phyloP scores from a whole-genome alignment of 176 grass and related monocot genomes.

The Zoysia pacifica region DNA sequence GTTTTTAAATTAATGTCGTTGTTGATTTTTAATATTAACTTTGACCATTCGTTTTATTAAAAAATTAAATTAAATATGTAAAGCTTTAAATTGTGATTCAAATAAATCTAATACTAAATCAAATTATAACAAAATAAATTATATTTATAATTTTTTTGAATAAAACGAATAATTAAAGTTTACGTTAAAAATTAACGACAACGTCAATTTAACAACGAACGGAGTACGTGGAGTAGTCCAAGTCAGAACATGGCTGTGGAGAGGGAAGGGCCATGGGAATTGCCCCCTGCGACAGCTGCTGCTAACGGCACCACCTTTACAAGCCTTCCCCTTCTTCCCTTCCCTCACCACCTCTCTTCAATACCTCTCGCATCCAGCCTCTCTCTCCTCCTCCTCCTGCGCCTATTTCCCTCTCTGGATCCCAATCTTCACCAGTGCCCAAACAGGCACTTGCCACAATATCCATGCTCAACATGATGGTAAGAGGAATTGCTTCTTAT shows the following conservation, averaged over 20 bases:
- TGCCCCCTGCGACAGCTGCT: slow-evolving; percentile 38
- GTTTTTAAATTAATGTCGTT: no score
- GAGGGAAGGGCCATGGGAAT: slow-evolving; percentile 35
- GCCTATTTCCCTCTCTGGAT: slow-evolving; percentile 40
- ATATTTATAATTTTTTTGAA: no score
- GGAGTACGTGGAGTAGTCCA: not conserved
- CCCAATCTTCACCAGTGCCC: slow-evolving; percentile 31
- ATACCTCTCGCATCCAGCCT: slow-evolving; percentile 28
- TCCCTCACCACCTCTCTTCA: slow-evolving; percentile 36
- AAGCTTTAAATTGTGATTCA: no score
- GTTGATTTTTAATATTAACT: no score
- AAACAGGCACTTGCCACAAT: slow-evolving; percentile 31
- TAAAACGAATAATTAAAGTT: no score
- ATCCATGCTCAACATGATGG: slow-evolving; percentile 61
- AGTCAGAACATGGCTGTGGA: not conserved
- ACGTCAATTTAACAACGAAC: no score
- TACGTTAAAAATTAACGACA: no score
- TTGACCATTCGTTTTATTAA: no score
- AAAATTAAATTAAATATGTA: no score
- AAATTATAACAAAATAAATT: no score
- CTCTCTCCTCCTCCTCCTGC: slow-evolving; percentile 7
- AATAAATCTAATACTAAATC: no score
- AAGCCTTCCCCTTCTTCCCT: slow-evolving; percentile 33
- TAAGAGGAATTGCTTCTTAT: slow-evolving; percentile 39
- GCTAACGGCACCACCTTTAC: slow-evolving; percentile 44